A percentile compares a stretch with the other conserved stretches of the same genome.
Evolutionary conservation across 805 yeast genomes (phyloP).

Genomic region (Wickerhamomyces xylosicus): DNA sequence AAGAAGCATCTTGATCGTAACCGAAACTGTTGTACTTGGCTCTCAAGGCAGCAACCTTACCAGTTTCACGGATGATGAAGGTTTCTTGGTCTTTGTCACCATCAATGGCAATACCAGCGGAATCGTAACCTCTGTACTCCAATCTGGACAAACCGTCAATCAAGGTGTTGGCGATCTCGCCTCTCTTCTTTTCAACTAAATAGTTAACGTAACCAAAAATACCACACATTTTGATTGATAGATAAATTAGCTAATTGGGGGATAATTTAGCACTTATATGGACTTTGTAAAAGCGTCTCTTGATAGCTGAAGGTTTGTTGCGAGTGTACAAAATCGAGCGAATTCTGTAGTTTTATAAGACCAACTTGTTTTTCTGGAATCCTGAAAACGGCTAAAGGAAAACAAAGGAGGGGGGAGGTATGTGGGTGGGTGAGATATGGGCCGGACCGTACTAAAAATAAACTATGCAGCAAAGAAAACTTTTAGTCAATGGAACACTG

Average conservation of each 20-base stretch:
- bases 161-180: slow-evolving; percentile 82
- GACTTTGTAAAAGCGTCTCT: background rate
- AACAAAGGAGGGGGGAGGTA: background rate
- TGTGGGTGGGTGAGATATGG: too few relatives aligned
- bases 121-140: slow-evolving; percentile 97
- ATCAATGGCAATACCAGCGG: slow-evolving; percentile 93
- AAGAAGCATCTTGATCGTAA: slow-evolving; percentile 51
- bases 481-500: too few relatives aligned
- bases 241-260: background rate
- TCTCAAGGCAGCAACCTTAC: slow-evolving; percentile 80
- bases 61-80: slow-evolving; percentile 71
- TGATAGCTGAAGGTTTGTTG: too few relatives aligned
- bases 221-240: slow-evolving; percentile 52
- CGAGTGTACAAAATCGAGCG: background rate
- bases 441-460: too few relatives aligned
- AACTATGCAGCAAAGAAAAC: too few relatives aligned
- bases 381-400: background rate
- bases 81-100: slow-evolving; percentile 72
- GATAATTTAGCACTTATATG: too few relatives aligned
- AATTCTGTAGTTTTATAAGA: background rate
- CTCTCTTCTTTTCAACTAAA: slow-evolving; percentile 83
- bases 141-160: slow-evolving; percentile 80
- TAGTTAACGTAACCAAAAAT: slow-evolving; percentile 97
- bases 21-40: slow-evolving; percentile 43
- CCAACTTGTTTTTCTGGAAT: background rate